phyloP scores from a whole-genome alignment of 1,284 basidiomycete species.

The Volvariella volvacea region DNA sequence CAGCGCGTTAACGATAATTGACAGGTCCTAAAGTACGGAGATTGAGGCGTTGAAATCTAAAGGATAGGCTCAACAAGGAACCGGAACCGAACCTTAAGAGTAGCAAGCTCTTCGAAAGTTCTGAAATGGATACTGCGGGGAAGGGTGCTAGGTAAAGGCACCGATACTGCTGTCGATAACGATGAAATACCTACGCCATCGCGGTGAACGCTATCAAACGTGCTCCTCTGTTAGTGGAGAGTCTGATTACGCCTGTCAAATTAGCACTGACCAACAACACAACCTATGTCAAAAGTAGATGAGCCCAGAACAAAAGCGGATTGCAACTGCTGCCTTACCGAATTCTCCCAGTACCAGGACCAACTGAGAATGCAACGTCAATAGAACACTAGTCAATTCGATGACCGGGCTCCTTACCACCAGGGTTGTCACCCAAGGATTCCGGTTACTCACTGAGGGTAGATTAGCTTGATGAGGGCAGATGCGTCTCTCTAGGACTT shows the following conservation, averaged over 20 bases:
- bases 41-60: neutral
- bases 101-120: conserved; percentile 32
- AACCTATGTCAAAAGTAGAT: conserved; percentile 17
- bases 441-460: conserved; percentile 39
- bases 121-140: conserved; percentile 21
- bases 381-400: neutral
- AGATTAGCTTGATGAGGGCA: conserved; percentile 1
- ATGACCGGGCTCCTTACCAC: conserved; percentile 26
- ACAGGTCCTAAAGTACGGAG: conserved; percentile 25
- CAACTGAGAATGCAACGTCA: conserved; percentile 10
- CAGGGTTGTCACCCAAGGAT: conserved; percentile 28
- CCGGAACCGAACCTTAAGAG: conserved; percentile 23
- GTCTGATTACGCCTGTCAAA: neutral
- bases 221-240: conserved; percentile 11
- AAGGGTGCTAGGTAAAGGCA: neutral
- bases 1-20: conserved; percentile 46
- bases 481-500: conserved; percentile 14
- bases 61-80: neutral
- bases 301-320: neutral
- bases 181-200: conserved; percentile 29
- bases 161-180: neutral
- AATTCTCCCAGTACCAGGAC: conserved; percentile 44
- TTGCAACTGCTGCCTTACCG: conserved; percentile 34
- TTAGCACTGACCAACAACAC: conserved; percentile 29
- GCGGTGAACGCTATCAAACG: conserved; percentile 28